Base-by-base conservation (phyloP, 352 stramenopile species). In the Saprolegnia diclina region DNA sequence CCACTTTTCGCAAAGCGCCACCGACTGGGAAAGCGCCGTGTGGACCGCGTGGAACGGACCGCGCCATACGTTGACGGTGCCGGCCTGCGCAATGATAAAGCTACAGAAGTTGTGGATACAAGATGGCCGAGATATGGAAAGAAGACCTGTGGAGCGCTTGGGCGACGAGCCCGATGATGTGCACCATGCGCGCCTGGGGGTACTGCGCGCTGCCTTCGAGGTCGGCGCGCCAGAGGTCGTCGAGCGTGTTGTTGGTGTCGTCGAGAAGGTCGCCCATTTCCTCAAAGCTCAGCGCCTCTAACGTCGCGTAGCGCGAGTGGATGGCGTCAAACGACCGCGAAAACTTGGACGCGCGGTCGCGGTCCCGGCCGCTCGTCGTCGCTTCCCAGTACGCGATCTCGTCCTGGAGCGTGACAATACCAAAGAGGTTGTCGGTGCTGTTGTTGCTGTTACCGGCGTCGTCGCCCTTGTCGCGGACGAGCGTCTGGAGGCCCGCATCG, bases 231-330 rank as follows among this genome's bases (percentile, higher is more conserved):
- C 92, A 97, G 7, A 96, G 80, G 68, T 96, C 88, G 52, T 98
- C 91, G 5, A 96, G 79, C 5, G 85, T 83, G 45, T 95, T 93
- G 11, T 81, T 82, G 0, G 82, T 86, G 26, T 94, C 77, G 21
- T 97, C 90, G 7, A 97, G 76, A 32, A 97, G 64, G 68, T 97
- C 91, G 19, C 69, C 72, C 80, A 97, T 90, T 32, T 95, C 85
- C 48, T 88, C 77, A 24, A 92, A 77, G 16, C 67, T 79, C 37
- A 97, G 73, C 19, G 83, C 63, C 29, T 77, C 73, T 0, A 96
- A 66, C 10, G 76, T 76, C 18, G 75, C 77, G 72, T 90, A 97
- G 14, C 83, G 74, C 72, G 91, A 78, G n/a, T 92, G 78, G 37
- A 96, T 79, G 13, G 84, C 87, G 61, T 97, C 88, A 48, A 96